Conservation (phyloP, 306 rosid genomes). For the Delonix regia region DNA sequence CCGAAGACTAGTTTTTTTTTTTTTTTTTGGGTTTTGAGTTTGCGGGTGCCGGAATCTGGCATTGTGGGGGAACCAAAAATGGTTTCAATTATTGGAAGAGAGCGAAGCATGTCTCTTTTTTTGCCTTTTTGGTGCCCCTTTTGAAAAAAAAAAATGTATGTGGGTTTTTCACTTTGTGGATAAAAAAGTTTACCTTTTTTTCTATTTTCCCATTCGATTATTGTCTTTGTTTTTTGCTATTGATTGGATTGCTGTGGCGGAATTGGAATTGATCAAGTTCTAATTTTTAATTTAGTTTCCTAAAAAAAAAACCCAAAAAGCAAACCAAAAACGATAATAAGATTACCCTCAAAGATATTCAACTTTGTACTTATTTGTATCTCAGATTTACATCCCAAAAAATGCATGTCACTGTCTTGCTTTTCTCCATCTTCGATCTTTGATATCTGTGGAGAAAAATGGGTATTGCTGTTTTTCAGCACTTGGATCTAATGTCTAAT, state of each 20-base stretch:
- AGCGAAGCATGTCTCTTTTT: constrained; percentile 24
- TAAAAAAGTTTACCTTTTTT: constrained; percentile 39
- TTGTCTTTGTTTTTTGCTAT: neutral
- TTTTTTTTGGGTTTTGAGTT: neutral
- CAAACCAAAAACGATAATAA: neutral
- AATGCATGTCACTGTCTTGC: constrained; percentile 37
- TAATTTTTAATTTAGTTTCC: too few species aligned
- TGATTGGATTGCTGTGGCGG: constrained; percentile 43
- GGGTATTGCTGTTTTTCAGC: too few species aligned
- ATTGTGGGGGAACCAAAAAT: constrained; percentile 9
- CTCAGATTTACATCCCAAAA: constrained; percentile 35
- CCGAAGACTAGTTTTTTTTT: constrained; percentile 50
- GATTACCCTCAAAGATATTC: neutral
- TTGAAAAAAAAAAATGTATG: constrained; percentile 5
- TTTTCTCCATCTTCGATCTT: neutral
- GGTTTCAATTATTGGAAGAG: constrained; percentile 47
- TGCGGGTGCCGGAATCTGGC: constrained; percentile 39
- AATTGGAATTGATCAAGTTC: constrained; percentile 32
- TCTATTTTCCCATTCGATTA: constrained; percentile 28
- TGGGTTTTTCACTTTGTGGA: constrained; percentile 63
- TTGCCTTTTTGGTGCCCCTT: constrained; percentile 27
- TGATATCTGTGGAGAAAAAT: neutral
- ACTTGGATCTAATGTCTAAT: too few species aligned
- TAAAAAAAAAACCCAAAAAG: too few species aligned
- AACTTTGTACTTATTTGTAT: constrained; percentile 1